Conservation (phyloP, 148 eudicot genomes). For the Rhododendron ovatum region DNA sequence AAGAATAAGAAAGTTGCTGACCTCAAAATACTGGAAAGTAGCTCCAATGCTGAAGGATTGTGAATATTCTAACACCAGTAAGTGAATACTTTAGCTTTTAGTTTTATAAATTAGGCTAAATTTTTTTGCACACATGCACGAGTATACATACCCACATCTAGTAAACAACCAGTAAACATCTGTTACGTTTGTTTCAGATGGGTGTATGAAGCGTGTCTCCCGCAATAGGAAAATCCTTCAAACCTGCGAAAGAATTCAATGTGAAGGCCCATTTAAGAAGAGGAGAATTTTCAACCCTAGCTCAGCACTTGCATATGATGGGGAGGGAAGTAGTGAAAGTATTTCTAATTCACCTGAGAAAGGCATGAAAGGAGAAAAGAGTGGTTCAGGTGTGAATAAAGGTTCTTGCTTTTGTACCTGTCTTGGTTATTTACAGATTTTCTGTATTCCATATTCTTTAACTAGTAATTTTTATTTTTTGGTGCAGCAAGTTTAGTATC, state of each 20-base stretch:
- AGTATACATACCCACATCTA: background rate
- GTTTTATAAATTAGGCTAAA: background rate
- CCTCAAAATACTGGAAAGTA: conserved; percentile 75
- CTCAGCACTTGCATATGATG: conserved; percentile 45
- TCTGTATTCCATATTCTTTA: background rate
- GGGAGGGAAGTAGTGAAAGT: conserved; percentile 73
- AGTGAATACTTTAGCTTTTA: conserved; percentile 19
- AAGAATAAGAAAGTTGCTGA: conserved; percentile 56
- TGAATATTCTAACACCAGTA: conserved; percentile 52
- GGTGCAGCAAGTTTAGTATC: conserved; percentile 46
- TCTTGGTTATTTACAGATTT: background rate
- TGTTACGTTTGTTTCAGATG: conserved; percentile 32
- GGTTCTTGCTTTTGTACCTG: conserved; percentile 32
- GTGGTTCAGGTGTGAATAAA: conserved; percentile 36
- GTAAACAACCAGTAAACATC: background rate
- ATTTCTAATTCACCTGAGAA: conserved; percentile 73
- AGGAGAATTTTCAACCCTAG: conserved; percentile 54
- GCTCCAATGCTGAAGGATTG: conserved; percentile 68
- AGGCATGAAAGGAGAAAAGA: conserved; percentile 35
- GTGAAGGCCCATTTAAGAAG: conserved; percentile 63
- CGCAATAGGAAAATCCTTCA: conserved; percentile 46
- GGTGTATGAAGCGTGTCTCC: conserved; percentile 38
- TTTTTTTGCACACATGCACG: background rate
- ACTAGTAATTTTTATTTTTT: background rate
- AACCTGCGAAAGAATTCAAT: conserved; percentile 50